Percentiles rank a stretch among this genome's conserved stretches.
Evolutionary conservation across 805 yeast genomes (phyloP).

Genomic region (Pichia insulana): DNA sequence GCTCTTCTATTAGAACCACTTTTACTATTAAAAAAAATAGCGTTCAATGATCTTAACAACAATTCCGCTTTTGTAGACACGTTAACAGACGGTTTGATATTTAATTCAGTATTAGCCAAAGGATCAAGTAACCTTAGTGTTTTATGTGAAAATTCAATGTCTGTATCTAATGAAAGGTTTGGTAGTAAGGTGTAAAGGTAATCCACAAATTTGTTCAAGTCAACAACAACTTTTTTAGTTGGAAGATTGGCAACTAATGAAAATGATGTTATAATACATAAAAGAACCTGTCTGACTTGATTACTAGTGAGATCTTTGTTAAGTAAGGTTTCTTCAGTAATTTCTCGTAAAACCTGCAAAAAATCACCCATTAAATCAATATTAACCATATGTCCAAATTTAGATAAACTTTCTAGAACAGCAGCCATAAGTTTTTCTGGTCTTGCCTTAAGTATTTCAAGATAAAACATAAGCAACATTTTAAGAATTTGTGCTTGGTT

Average conservation of each 20-base stretch:
- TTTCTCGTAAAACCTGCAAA: slow-evolving; percentile 79
- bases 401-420: slow-evolving; percentile 84
- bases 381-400: slow-evolving; percentile 87
- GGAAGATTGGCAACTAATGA: slow-evolving; percentile 72
- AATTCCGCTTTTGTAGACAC: slow-evolving; percentile 86
- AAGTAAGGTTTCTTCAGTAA: slow-evolving; percentile 42
- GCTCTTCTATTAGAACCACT: slow-evolving; percentile 63
- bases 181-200: slow-evolving; percentile 63
- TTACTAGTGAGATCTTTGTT: slow-evolving; percentile 35
- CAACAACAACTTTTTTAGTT: slow-evolving; percentile 66
- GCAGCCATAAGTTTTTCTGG: slow-evolving; percentile 68
- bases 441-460: slow-evolving; percentile 62
- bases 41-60: slow-evolving; percentile 66
- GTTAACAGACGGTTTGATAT: slow-evolving; percentile 62
- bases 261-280: slow-evolving; percentile 86
- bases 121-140: slow-evolving; percentile 79
- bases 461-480: slow-evolving; percentile 59
- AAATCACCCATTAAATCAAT: slow-evolving; percentile 90
- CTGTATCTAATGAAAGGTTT: slow-evolving; percentile 67
- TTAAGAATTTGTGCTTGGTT: slow-evolving; percentile 80
- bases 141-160: slow-evolving; percentile 78
- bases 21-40: slow-evolving; percentile 67
- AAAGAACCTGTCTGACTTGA: slow-evolving; percentile 62
- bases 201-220: slow-evolving; percentile 71
- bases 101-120: slow-evolving; percentile 30